Conservation (phyloP, 2,329 filamentous ascomycete species). For the Elsinoe necatrix region DNA sequence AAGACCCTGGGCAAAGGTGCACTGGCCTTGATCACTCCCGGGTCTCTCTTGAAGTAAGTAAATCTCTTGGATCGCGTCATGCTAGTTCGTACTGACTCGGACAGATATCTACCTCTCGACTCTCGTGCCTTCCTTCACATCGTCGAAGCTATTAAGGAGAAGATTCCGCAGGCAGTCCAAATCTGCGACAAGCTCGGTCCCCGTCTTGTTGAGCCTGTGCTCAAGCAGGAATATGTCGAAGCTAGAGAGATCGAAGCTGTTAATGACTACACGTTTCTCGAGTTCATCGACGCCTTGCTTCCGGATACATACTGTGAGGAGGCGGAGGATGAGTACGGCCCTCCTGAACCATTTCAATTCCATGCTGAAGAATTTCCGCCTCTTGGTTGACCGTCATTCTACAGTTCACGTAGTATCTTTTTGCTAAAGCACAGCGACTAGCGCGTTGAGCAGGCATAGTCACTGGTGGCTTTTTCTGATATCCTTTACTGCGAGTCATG, state of each 20-base stretch:
- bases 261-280: background rate
- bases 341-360: background rate
- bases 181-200: slow-evolving; percentile 6
- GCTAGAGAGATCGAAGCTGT: background rate
- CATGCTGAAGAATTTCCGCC: slow-evolving; percentile 6
- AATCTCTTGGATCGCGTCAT: background rate
- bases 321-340: background rate
- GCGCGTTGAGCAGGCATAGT: background rate
- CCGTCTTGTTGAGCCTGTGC: slow-evolving; percentile 1
- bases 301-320: background rate
- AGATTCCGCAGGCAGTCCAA: background rate
- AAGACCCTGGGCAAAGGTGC: slow-evolving; percentile 1
- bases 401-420: background rate
- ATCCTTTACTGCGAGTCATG: background rate
- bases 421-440: too few relatives aligned
- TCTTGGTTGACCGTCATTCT: background rate
- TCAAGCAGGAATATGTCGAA: slow-evolving; percentile 4
- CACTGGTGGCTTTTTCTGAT: background rate
- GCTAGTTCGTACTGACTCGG: background rate
- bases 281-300: background rate
- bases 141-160: slow-evolving; percentile 1
- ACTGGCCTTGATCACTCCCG: background rate
- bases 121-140: slow-evolving; percentile 6
- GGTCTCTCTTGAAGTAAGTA: slow-evolving; percentile 6
- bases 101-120: slow-evolving; percentile 2